Evolutionary conservation across 75 land plant species (phyloP), one percentile per base, ranked within the genome.

Genomic region (Cryptomeria japonica): DNA sequence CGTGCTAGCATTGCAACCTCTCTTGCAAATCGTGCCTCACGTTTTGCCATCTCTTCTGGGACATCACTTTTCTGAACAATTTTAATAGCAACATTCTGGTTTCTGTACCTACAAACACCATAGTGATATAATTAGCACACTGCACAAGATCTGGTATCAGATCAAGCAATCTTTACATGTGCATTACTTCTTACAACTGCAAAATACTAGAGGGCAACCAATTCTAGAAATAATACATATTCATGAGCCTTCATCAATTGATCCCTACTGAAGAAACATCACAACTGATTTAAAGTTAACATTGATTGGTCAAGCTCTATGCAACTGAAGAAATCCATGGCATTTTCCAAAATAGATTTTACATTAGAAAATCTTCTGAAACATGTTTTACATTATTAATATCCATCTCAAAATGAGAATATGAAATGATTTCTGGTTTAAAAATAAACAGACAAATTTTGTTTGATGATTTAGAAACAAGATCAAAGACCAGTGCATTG

Each of bases 11-110:
- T 92, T 53, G 93, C 72, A 76, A 96, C 93, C 85, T 96, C 97
- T 78, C 97, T 90, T n/a, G 91, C 92, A 87, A 96, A 96, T 51
- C 96, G 88, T 22, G 87, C 88, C 88, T 91, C 93, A 42, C 93
- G 89, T 88, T 92, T 96, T 10, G 90, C 89, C 9, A 91, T 88
- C 83, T 96, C 97, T 85, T 96, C 97, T 25, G 92, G 92, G 16
- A 92, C 89, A 14, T 95, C 95, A 36, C 96, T 94, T 82, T 86
- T 89, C 47, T 92, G 93, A 49, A 96, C 82, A 15, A 96, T 91
- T 86, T 96, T 96, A 22, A 96, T 87, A 22, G 97, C 97, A 58
- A 96, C 97, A 89, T 90, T 93, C 86, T 93, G 97, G 88, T 96
- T 93, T 88, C 91, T 91, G 46, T 96, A 94, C 89, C 97, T 96